phyloP scores from a whole-genome alignment of 2,329 filamentous ascomycete species.

The Hypoxylon sp. region DNA sequence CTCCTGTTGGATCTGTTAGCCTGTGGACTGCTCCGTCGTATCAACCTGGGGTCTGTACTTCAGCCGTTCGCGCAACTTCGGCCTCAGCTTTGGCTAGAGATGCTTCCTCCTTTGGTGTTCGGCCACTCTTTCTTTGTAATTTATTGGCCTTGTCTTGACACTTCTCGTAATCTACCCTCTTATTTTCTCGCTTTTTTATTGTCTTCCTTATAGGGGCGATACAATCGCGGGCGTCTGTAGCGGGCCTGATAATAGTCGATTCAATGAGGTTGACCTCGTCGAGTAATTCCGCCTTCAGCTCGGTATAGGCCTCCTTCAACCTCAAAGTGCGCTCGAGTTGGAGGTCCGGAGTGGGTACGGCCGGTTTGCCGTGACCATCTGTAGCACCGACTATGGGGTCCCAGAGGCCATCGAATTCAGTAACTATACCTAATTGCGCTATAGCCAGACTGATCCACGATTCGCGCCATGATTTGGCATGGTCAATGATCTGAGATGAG shows the following conservation, averaged over 20 bases:
- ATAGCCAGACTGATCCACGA: slow-evolving; percentile 80
- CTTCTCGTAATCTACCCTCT: slow-evolving; percentile 84
- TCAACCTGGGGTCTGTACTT: slow-evolving; percentile 62
- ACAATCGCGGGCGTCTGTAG: slow-evolving; percentile 74
- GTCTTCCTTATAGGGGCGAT: slow-evolving; percentile 82
- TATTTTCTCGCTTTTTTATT: slow-evolving; percentile 87
- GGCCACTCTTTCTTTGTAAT: slow-evolving; percentile 76
- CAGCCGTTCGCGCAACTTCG: slow-evolving; percentile 74
- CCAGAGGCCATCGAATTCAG: slow-evolving; percentile 79
- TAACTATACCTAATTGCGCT: slow-evolving; percentile 74
- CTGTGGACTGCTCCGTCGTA: not conserved
- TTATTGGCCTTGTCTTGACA: slow-evolving; percentile 78
- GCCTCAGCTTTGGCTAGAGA: slow-evolving; percentile 77
- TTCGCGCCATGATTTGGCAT: slow-evolving; percentile 81
- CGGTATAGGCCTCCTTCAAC: slow-evolving; percentile 75
- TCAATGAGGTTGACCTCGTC: slow-evolving; percentile 80
- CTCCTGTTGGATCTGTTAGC: slow-evolving; percentile 60
- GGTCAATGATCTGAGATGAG: slow-evolving; percentile 74
- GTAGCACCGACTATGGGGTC: slow-evolving; percentile 78
- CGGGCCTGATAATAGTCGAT: slow-evolving; percentile 75
- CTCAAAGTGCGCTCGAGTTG: slow-evolving; percentile 74
- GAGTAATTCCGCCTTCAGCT: slow-evolving; percentile 77
- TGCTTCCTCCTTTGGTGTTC: slow-evolving; percentile 79
- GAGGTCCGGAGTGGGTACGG: slow-evolving; percentile 70
- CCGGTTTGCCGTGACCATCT: slow-evolving; percentile 66